Evolutionary conservation across 1,284 basidiomycete genomes (phyloP).

Genomic region (Mrakiaceae sp.): DNA sequence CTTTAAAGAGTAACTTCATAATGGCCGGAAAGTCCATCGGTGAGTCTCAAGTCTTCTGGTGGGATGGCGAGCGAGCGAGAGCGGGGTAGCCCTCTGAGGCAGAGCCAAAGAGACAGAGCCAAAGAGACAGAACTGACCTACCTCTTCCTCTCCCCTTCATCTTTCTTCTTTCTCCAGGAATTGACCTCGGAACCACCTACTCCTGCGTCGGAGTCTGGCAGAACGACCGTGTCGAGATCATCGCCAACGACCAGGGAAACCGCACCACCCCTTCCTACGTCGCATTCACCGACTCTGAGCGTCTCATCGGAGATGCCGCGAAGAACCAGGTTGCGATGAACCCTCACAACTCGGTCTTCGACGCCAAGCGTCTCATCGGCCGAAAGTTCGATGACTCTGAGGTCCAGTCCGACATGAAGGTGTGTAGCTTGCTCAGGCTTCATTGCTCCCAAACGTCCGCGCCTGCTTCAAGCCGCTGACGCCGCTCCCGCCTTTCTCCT

Average conservation of each 20-base stretch:
- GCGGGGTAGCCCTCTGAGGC: too few relatives aligned
- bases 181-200: constrained; percentile 18
- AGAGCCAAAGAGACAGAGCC: too few relatives aligned
- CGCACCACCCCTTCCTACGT: constrained; percentile 91
- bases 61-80: too few relatives aligned
- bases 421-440: too few relatives aligned
- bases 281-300: constrained; percentile 84
- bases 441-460: too few relatives aligned
- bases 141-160: neutral
- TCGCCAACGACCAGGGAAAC: constrained; percentile 94
- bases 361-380: constrained; percentile 89
- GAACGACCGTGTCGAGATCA: constrained; percentile 70
- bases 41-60: neutral
- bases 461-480: too few relatives aligned
- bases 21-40: neutral
- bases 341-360: constrained; percentile 90
- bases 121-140: too few relatives aligned
- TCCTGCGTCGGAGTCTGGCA: constrained; percentile 19
- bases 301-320: constrained; percentile 79
- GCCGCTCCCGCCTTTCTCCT: too few relatives aligned
- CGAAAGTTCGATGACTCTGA: constrained; percentile 48
- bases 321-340: constrained; percentile 81
- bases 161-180: constrained; percentile 2
- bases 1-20: neutral
- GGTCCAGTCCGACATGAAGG: constrained; percentile 61